Percentiles rank a stretch among this genome's conserved stretches.
Conservation (phyloP, 495 filamentous ascomycete species). For the Penicillium roqueforti region DNA sequence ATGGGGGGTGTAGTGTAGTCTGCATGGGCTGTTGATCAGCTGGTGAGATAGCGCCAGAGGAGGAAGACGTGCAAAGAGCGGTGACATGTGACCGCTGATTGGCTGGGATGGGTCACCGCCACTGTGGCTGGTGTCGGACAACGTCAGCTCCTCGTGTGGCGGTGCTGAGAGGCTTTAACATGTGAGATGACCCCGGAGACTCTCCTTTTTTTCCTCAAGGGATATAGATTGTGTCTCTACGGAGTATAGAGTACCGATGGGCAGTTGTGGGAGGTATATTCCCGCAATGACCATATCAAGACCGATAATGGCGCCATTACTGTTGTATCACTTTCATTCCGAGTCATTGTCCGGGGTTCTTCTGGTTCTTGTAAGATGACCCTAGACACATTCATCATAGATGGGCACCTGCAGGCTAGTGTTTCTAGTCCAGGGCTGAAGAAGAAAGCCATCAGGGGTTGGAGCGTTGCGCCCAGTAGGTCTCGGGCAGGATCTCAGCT, state of each 20-base stretch:
- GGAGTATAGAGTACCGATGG: too few species aligned
- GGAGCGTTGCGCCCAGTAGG: neutral
- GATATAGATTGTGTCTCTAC: neutral
- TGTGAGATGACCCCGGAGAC: neutral
- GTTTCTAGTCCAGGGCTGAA: neutral
- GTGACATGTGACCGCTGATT: conserved; percentile 34
- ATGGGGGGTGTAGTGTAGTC: too few species aligned
- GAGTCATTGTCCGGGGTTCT: neutral
- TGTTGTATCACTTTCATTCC: conserved; percentile 10
- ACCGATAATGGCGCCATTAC: conserved; percentile 13
- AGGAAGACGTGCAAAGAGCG: conserved; percentile 24
- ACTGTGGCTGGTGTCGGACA: conserved; percentile 33
- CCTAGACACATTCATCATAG: neutral
- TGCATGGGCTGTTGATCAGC: neutral
- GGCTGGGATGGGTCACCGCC: conserved; percentile 28
- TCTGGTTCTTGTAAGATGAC: neutral
- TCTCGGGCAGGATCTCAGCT: neutral
- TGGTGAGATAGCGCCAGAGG: neutral
- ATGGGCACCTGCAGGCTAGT: conserved; percentile 10
- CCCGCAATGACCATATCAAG: neutral
- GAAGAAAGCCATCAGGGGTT: conserved; percentile 5
- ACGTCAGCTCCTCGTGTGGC: conserved; percentile 16
- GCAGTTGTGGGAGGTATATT: neutral
- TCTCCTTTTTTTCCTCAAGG: neutral
- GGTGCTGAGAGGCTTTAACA: neutral